Evolutionary conservation across 352 stramenopile species (phyloP).

Genomic region (Phytophthora palmivora): DNA sequence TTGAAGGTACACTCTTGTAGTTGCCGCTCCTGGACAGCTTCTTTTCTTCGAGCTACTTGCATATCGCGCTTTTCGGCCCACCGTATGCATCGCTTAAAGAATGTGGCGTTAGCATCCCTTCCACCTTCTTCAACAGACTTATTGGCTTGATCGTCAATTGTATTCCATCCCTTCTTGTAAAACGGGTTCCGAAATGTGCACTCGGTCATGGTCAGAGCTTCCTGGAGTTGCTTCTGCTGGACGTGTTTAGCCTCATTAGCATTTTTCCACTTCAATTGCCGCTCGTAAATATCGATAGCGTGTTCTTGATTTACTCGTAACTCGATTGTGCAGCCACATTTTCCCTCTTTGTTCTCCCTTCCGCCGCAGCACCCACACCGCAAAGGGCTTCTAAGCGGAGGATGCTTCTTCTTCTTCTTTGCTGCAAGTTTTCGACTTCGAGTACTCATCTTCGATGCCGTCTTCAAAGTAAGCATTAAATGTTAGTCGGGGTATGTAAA

Average conservation of each 20-base stretch:
- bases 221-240: slow-evolving; percentile 44
- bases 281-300: slow-evolving; percentile 59
- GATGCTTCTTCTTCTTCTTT: slow-evolving; percentile 29
- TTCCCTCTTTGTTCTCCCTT: slow-evolving; percentile 28
- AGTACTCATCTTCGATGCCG: slow-evolving; percentile 52
- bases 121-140: slow-evolving; percentile 17
- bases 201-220: slow-evolving; percentile 40
- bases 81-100: slow-evolving; percentile 56
- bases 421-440: slow-evolving; percentile 55
- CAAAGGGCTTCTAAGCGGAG: slow-evolving; percentile 13
- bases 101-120: slow-evolving; percentile 21
- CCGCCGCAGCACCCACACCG: slow-evolving; percentile 42
- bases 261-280: slow-evolving; percentile 69
- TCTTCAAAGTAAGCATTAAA: slow-evolving; percentile 24
- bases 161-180: slow-evolving; percentile 49
- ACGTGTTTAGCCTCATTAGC: slow-evolving; percentile 45
- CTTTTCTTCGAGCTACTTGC: slow-evolving; percentile 47
- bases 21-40: slow-evolving; percentile 42
- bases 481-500: not conserved
- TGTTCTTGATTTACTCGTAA: slow-evolving; percentile 28
- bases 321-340: slow-evolving; percentile 24
- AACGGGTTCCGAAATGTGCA: slow-evolving; percentile 76
- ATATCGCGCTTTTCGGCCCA: slow-evolving; percentile 53
- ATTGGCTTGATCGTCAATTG: slow-evolving; percentile 5
- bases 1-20: slow-evolving; percentile 69